Percentiles rank a stretch among this genome's conserved stretches.
phyloP scores from a whole-genome alignment of 768 basidiomycete genomes.

The Cytidiella melzeri region DNA sequence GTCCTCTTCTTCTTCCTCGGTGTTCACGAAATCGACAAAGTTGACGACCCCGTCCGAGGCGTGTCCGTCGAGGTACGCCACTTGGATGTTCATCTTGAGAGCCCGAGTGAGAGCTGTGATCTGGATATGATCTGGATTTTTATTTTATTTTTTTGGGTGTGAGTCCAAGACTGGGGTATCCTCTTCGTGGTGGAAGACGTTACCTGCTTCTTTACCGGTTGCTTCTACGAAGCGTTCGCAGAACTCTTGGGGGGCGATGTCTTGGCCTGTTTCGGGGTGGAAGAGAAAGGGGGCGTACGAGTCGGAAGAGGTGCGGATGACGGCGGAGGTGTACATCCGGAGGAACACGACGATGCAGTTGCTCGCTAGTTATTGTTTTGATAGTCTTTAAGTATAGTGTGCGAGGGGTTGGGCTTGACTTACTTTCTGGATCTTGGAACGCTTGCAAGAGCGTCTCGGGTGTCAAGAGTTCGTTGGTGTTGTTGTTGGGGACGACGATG shows the following conservation, averaged over 20 bases:
- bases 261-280: constrained; percentile 62
- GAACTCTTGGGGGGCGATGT: constrained; percentile 55
- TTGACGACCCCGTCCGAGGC: constrained; percentile 52
- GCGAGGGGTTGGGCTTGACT: too few relatives aligned
- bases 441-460: constrained; percentile 35
- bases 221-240: constrained; percentile 77
- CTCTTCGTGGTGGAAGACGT: too few relatives aligned
- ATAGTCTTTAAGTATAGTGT: too few relatives aligned
- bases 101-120: constrained; percentile 72
- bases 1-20: constrained; percentile 22
- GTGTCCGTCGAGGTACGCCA: constrained; percentile 79
- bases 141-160: too few relatives aligned
- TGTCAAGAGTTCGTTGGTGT: constrained; percentile 33
- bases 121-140: constrained; percentile 78
- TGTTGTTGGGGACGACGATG: constrained; percentile 29
- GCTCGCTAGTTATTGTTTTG: constrained; percentile 36
- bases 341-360: constrained; percentile 77
- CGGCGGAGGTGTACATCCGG: constrained; percentile 76
- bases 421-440: constrained; percentile 52
- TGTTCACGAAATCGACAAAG: constrained; percentile 60
- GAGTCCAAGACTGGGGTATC: too few relatives aligned
- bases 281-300: constrained; percentile 68
- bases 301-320: constrained; percentile 61
- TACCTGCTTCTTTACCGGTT: constrained; percentile 72
- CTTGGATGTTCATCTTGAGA: constrained; percentile 56